Evolutionary conservation across 129 eudicot species (phyloP), one percentile per base, ranked within the genome.

Genomic region (Centaurea solstitialis): DNA sequence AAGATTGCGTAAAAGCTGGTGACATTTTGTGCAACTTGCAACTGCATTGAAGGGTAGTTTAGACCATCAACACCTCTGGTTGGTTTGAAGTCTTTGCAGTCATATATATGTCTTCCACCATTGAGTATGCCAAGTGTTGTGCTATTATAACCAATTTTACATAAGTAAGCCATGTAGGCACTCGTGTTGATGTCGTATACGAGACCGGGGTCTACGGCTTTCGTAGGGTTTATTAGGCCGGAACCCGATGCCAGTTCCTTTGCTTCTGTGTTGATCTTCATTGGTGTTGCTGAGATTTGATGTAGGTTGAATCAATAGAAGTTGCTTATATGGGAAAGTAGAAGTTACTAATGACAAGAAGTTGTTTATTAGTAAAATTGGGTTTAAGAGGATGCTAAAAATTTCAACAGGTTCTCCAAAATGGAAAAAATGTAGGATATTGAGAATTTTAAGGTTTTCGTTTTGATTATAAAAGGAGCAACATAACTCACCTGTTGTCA

Each of bases 1-100:
- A 84, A 94, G 23, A 83, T 85, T 20, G 87, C 95, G 9, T 90
- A 89, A 76, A 90, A 26, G 9, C 41, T 76, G 3, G 84, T 81
- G 15, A 83, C 37, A 3, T 81, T 78, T 0, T 37, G 26, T 18
- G 76, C 50, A 20, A 94, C 82, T 22, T 92, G 93, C 12, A 89
- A 33, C 59, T 92, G 90, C 80, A 94, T 87, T 4, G 98, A 85
- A 2, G 98, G 98, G 83, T 94, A 94, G 86, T 94, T 94, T 23
- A 94, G 90, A n/a, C 97, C 98, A 23, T 94, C 98, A 6, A 22
- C 62, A 17, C 98, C 97, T 68, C 41, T 81, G 1, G 91, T 81
- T 8, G 81, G 83, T 76, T 69, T 75, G 9, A 84, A 80, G 64
- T 43, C 78, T 1, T 88, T 84, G 84, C 98, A 94, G 37, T 90